Base-by-base conservation (phyloP, 2,329 filamentous ascomycete genomes). In the Diaporthe nobilis region DNA sequence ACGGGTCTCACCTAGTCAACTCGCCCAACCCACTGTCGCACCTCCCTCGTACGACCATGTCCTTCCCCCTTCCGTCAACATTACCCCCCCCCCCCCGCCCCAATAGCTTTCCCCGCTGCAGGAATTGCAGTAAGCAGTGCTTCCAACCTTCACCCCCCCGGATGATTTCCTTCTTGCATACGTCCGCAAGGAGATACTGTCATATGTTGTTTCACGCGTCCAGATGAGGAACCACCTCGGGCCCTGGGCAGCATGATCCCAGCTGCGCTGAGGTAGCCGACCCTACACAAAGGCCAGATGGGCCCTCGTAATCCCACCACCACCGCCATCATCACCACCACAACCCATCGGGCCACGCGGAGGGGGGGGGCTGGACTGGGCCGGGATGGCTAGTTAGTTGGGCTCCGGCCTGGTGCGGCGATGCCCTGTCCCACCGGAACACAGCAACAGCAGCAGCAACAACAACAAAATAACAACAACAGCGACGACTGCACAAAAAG, bases 21-120 rank as follows among this genome's bases (percentile, higher is more conserved):
- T 73, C 53, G 68, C 73, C 70, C 75, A 75, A 73, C 73, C 75
- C 73, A 75, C 28, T 70, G 68, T 75, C 61, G 68, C 39, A 60
- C 72, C 37, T 31, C 49, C 39, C 17, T 61, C 55, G 75, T 75
- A 74, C 44, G 34, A 72, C 49, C n/a, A 39, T 49, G 31, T 22
- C 13, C 20, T 12, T 34, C 25, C 42, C 15, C 5, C n/a, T 3
- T 3, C 25, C 20, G 37, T 39, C 37, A 15, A 39, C 37, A 13
- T 39, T 31, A 31, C 28, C 28, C 28, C 25, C 28, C 28, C 34
- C 17, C 51, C 39, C 10, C 34, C 22, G 13, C 39, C 10, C 34
- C 22, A 22, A 12, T 2, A 55, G 9, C 25, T 55, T 31, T 31
- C n/a, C 25, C 17, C 20, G n/a, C 71, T 31, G 39, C 47, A 71